Evolutionary conservation across 2,329 filamentous ascomycete genomes (phyloP).

Genomic region (Exophiala spinifera): DNA sequence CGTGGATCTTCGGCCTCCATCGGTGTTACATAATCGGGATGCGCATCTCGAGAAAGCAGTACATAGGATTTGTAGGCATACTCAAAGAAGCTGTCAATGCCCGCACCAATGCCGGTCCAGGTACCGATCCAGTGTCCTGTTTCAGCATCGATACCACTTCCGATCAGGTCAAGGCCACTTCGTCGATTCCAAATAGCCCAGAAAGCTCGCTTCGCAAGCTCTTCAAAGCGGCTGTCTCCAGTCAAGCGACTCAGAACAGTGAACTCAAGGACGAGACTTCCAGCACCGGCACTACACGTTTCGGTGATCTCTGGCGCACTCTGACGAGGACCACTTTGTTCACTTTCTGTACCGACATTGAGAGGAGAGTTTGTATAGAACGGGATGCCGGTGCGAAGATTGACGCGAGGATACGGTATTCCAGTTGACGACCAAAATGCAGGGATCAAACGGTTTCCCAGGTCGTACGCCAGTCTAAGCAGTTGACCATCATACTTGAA

Average conservation of each 20-base stretch:
- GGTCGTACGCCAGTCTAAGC: constrained; percentile 80
- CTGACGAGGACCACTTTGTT: constrained; percentile 20
- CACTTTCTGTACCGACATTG: constrained; percentile 42
- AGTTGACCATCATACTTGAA: constrained; percentile 87
- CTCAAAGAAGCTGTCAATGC: constrained; percentile 97
- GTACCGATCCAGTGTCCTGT: constrained; percentile 83
- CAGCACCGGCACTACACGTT: constrained; percentile 95
- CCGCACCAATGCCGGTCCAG: constrained; percentile 91
- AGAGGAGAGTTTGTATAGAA: constrained; percentile 87
- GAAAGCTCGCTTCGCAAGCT: constrained; percentile 84
- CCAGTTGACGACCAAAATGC: constrained; percentile 90
- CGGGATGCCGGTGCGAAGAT: constrained; percentile 83
- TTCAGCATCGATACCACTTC: constrained; percentile 88
- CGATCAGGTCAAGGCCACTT: constrained; percentile 81
- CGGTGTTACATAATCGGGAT: constrained; percentile 35
- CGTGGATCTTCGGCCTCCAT: constrained; percentile 52
- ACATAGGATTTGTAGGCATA: constrained; percentile 95
- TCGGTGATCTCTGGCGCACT: constrained; percentile 74
- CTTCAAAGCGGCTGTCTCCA: constrained; percentile 82
- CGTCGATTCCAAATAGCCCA: constrained; percentile 94
- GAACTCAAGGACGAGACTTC: constrained; percentile 90
- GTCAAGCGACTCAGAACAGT: constrained; percentile 85
- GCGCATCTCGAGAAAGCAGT: constrained; percentile 71
- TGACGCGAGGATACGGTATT: constrained; percentile 91
- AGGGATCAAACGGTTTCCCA: constrained; percentile 78